Conservation (phyloP, 805 yeast species). For the Yarrowia divulgata region DNA sequence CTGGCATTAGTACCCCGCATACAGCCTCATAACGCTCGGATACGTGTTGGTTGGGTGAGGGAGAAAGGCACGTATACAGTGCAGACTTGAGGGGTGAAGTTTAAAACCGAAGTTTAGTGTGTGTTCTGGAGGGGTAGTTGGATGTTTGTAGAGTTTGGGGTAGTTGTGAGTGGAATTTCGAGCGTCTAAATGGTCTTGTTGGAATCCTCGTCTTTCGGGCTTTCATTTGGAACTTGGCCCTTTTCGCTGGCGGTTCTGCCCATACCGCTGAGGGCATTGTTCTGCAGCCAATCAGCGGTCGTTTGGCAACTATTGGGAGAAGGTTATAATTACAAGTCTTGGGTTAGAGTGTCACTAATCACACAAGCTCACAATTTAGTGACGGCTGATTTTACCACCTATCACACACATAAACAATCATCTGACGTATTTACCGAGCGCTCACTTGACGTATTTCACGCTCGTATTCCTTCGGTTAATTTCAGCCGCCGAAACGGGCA, state of each 20-base stretch:
- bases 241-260: too few relatives aligned
- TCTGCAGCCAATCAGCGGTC: neutral
- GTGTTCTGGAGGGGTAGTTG: neutral
- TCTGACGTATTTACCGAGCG: too few relatives aligned
- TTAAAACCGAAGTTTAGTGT: neutral
- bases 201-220: neutral
- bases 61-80: conserved; percentile 18
- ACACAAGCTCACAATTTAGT: neutral
- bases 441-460: neutral
- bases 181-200: neutral
- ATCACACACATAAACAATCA: too few relatives aligned
- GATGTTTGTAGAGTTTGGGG: neutral
- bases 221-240: too few relatives aligned
- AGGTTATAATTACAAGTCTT: neutral
- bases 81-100: conserved; percentile 2
- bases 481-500: too few relatives aligned
- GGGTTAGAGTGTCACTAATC: neutral
- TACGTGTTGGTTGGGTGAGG: conserved; percentile 17
- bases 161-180: neutral
- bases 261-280: too few relatives aligned
- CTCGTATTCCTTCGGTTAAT: neutral
- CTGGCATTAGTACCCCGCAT: conserved; percentile 27
- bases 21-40: conserved; percentile 31
- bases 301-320: neutral
- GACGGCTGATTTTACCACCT: too few relatives aligned